Percentiles rank a stretch among this genome's conserved stretches.
Conservation (phyloP, 2,329 filamentous ascomycete species). For the Nemania serpens region DNA sequence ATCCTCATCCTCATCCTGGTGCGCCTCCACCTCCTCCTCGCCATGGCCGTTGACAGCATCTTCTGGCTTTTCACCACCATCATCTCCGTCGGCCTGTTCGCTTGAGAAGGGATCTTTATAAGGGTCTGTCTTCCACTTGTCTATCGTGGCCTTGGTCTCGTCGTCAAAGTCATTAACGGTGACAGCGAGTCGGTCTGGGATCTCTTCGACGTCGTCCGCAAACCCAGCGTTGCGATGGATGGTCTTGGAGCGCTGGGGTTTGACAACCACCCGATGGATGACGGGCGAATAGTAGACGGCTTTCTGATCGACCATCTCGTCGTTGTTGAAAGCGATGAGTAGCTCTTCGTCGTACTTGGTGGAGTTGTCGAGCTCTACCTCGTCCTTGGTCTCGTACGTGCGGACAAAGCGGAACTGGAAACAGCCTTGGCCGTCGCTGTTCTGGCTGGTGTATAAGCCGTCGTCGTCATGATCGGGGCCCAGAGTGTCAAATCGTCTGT, state of each 20-base stretch:
- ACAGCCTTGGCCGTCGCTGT: constrained; percentile 50
- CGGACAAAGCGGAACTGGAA: constrained; percentile 67
- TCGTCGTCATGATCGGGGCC: constrained; percentile 60
- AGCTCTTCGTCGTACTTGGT: constrained; percentile 69
- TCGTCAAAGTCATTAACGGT: constrained; percentile 60
- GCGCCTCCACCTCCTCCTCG: constrained; percentile 26
- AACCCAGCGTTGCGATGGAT: constrained; percentile 59
- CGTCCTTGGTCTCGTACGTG: constrained; percentile 66
- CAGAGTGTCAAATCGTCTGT: constrained; percentile 62
- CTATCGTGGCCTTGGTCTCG: constrained; percentile 56
- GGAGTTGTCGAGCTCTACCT: constrained; percentile 59
- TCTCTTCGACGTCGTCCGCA: constrained; percentile 53
- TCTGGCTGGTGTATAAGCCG: constrained; percentile 58
- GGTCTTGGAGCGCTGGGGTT: constrained; percentile 67
- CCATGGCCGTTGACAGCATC: constrained; percentile 24
- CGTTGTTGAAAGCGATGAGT: constrained; percentile 62
- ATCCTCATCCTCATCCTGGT: constrained; percentile 36
- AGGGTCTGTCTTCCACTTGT: constrained; percentile 57
- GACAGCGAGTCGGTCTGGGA: constrained; percentile 61
- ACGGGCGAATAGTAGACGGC: constrained; percentile 72
- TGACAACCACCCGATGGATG: constrained; percentile 65
- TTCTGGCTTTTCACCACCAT: constrained; percentile 28
- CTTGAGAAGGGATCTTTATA: constrained; percentile 38
- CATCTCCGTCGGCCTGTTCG: constrained; percentile 43
- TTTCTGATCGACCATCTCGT: constrained; percentile 53